Evolutionary conservation across 2,329 filamentous ascomycete genomes (phyloP).

Genomic region (Xylaria sp.): DNA sequence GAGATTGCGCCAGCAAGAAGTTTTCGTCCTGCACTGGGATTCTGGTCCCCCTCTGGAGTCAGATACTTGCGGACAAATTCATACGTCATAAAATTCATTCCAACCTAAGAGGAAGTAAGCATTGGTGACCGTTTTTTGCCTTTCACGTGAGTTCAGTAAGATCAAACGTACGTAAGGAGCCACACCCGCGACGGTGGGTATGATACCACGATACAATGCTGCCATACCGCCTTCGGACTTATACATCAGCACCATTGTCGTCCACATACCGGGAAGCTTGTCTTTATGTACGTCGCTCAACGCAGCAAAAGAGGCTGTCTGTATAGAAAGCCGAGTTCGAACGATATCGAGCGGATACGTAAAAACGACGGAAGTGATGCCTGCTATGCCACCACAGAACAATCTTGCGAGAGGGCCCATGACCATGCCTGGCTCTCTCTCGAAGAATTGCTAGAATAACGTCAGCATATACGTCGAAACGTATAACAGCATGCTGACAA

Average conservation of each 20-base stretch:
- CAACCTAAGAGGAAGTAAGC: constrained; percentile 68
- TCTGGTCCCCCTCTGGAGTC: constrained; percentile 86
- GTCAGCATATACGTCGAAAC: constrained; percentile 21
- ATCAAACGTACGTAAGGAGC: constrained; percentile 79
- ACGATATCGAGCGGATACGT: constrained; percentile 99
- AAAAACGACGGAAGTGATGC: constrained; percentile 92
- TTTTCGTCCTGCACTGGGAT: constrained; percentile 82
- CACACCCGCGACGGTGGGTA: constrained; percentile 93
- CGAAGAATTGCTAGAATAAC: constrained; percentile 73
- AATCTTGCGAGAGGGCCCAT: constrained; percentile 79
- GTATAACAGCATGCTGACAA: not conserved
- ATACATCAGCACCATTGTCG: constrained; percentile 85
- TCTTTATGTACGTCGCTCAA: constrained; percentile 69
- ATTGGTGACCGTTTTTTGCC: constrained; percentile 18
- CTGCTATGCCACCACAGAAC: constrained; percentile 89
- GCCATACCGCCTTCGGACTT: constrained; percentile 84
- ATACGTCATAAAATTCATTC: constrained; percentile 98
- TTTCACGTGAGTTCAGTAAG: not conserved
- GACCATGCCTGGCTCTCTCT: constrained; percentile 77
- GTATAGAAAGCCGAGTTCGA: constrained; percentile 93
- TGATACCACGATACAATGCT: constrained; percentile 92
- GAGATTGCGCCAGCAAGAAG: constrained; percentile 90
- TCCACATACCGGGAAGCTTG: constrained; percentile 91
- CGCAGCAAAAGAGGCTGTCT: constrained; percentile 92
- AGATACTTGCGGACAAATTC: constrained; percentile 86